These are phyloP conservation scores for Plasmodium adleri DNA, from an alignment of 169 alveolate genomes.

Conservation along the genomic window DNA sequence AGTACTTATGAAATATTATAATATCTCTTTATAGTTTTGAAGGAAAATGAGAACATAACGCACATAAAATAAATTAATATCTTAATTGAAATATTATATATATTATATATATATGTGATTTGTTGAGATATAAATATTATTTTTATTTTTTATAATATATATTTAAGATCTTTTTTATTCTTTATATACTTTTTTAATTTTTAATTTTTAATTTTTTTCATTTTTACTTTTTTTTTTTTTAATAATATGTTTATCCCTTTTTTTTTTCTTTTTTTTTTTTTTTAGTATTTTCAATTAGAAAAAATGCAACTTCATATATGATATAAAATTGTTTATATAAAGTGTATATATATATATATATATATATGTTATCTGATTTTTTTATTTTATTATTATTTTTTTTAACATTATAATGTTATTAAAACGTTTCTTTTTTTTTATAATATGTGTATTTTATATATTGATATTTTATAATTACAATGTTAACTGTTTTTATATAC, in stretches of 20 bases:
- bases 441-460: slow-evolving; percentile 14
- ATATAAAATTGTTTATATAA: background rate
- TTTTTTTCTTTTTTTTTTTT: background rate
- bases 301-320: slow-evolving; percentile 15
- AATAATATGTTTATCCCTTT: background rate
- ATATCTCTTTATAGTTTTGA: too few species aligned
- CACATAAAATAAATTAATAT: too few species aligned
- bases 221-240: slow-evolving; percentile 4
- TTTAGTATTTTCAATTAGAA: slow-evolving; percentile 4
- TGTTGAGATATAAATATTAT: too few species aligned
- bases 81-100: too few species aligned
- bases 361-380: background rate
- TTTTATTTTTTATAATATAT: too few species aligned
- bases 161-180: too few species aligned
- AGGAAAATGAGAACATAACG: too few species aligned
- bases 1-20: too few species aligned
- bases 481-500: slow-evolving; percentile 45
- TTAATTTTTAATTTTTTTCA: background rate
- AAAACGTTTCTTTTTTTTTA: slow-evolving; percentile 13
- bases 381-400: background rate
- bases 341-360: too few species aligned
- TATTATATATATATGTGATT: too few species aligned
- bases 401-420: slow-evolving; percentile 45
- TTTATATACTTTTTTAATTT: too few species aligned
- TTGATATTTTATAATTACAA: slow-evolving; percentile 6